Evolutionary conservation across 148 eudicot genomes (phyloP), one percentile per base, ranked within the genome.

Genomic region (Polygonum maritimum): DNA sequence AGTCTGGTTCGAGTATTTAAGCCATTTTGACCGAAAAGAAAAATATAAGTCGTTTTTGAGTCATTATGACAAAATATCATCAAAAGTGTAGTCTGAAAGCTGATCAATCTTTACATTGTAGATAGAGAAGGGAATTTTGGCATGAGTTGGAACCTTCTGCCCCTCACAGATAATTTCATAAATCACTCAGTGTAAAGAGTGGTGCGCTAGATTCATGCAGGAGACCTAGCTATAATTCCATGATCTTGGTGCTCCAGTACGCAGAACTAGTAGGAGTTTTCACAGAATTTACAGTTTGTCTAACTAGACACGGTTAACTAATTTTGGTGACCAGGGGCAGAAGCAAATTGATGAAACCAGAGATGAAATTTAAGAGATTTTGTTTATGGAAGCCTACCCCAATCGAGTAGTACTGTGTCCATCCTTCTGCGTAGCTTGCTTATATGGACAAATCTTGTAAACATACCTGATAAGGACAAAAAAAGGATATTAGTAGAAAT

Each of bases 361-460:
- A 62, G 5, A 12, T 12, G 39, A 26, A 33, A 31, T 62, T 62
- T 67, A 36, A 13, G 15, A 67, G 22, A 4, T 36, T 21, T 2
- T 4, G 5, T 67, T 67, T 4, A 63, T 26, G 38, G 71, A 67
- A 15, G 71, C 75, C 54, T 88, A 95, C 97, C 97, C 98, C 85
- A 95, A 88, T 74, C 90, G 88, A 67, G 98, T 92, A 69, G 78
- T 84, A 82, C 97, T 92, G 78, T 92, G 84, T 60, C 97, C 96
- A 83, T 95, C 98, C 55, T 69, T 91, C 81, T 92, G 97, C 75
- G 91, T 84, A 83, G 98, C 92, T 86, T 95, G 87, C 78, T 89
- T 90, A 78, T 81, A 95, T n/a, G 98, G 98, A 76, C 98, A 92
- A 77, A 92, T 82, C 81, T 89, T 92, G 85, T 92, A 95, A 54